Evolutionary conservation across 2,329 filamentous ascomycete species (phyloP).

Genomic region (Xylaria sp.): DNA sequence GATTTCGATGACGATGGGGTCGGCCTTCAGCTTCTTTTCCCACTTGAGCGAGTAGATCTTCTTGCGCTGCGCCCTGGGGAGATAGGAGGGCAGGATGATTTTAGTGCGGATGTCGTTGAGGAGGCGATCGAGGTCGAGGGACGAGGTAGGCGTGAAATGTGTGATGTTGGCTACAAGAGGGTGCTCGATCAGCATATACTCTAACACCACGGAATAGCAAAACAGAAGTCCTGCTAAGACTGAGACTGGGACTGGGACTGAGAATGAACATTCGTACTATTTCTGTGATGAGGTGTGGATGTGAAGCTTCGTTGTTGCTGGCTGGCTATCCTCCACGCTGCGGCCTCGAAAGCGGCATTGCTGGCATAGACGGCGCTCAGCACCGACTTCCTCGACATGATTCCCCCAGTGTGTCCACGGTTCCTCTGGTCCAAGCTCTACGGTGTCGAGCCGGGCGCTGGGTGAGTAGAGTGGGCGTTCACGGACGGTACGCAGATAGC

Average conservation of each 20-base stretch:
- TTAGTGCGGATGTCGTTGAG: conserved; percentile 61
- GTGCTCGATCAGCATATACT: not conserved
- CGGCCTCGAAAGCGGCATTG: conserved; percentile 36
- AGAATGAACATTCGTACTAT: conserved; percentile 30
- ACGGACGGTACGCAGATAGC: not conserved
- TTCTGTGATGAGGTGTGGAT: conserved; percentile 35
- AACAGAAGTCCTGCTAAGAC: too few species aligned
- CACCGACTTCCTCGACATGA: conserved; percentile 39
- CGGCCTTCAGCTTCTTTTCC: conserved; percentile 55
- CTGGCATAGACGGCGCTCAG: conserved; percentile 35
- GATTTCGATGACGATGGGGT: conserved; percentile 64
- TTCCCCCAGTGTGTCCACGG: not conserved
- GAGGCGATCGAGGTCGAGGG: conserved; percentile 57
- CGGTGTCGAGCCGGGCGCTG: not conserved
- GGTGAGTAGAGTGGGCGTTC: not conserved
- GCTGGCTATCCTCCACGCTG: conserved; percentile 33
- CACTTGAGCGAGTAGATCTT: conserved; percentile 57
- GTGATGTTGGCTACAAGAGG: conserved; percentile 43
- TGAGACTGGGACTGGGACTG: too few species aligned
- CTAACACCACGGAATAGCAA: not conserved
- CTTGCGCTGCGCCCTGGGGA: conserved; percentile 58
- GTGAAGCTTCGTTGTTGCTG: conserved; percentile 37
- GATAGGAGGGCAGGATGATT: conserved; percentile 66
- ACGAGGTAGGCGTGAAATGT: conserved; percentile 57
- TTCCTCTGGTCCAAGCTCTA: not conserved